Evolutionary conservation across 208 protist genomes (phyloP).

Genomic region (Trypanosoma mega): DNA sequence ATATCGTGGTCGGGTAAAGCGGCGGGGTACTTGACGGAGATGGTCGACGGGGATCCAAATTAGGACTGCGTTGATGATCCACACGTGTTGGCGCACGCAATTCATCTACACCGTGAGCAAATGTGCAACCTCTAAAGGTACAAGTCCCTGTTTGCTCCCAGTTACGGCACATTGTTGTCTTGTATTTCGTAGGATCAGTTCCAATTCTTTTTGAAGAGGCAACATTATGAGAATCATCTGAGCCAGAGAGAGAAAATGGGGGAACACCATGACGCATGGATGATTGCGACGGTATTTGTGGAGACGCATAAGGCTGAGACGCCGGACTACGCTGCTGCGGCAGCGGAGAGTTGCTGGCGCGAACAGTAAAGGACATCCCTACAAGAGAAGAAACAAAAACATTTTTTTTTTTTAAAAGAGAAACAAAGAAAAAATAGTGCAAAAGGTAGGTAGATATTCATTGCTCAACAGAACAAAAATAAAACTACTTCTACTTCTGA

Average conservation of each 20-base stretch:
- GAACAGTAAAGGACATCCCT: constrained; percentile 73
- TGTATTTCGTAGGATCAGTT: constrained; percentile 80
- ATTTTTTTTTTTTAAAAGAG: not conserved
- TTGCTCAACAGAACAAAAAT: constrained; percentile 1
- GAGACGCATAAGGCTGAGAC: constrained; percentile 44
- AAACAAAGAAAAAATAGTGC: not conserved
- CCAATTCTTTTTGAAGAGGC: constrained; percentile 42
- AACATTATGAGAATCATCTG: constrained; percentile 35
- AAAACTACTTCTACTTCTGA: not conserved
- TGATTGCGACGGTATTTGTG: constrained; percentile 30
- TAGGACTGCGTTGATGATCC: constrained; percentile 36
- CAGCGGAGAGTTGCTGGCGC: constrained; percentile 42
- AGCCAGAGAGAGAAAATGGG: constrained; percentile 40
- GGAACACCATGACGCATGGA: constrained; percentile 21
- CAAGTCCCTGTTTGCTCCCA: constrained; percentile 69
- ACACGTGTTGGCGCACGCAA: constrained; percentile 48
- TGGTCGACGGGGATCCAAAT: constrained; percentile 33
- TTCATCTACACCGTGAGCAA: constrained; percentile 84
- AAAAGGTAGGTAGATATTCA: not conserved
- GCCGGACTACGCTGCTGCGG: constrained; percentile 50
- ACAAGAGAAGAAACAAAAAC: constrained; percentile 9
- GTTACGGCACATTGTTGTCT: constrained; percentile 86
- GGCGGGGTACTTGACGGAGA: constrained; percentile 36
- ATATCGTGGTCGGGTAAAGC: constrained; percentile 20
- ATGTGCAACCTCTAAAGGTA: constrained; percentile 75